Percentiles rank a stretch among this genome's conserved stretches.
phyloP scores from a whole-genome alignment of 768 basidiomycete species.

The Tremella fuciformis region DNA sequence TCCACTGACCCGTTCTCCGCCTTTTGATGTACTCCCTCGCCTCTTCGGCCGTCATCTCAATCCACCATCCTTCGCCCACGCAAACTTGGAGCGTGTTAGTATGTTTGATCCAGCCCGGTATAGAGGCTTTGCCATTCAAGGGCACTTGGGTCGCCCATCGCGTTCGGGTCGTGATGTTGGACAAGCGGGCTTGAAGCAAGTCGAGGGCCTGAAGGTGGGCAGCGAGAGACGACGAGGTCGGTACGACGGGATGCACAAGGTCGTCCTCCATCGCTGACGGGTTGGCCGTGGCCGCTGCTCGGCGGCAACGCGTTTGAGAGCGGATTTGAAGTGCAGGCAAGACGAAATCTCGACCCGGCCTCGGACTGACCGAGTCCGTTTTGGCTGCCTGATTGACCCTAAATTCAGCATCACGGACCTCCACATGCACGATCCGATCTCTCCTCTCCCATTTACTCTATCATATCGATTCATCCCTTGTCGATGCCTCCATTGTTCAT shows the following conservation, averaged over 20 bases:
- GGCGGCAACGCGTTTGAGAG: too few species aligned
- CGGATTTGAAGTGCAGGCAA: too few species aligned
- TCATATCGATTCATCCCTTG: too few species aligned
- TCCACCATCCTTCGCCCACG: constrained; percentile 34
- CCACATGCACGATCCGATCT: too few species aligned
- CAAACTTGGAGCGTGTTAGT: constrained; percentile 33
- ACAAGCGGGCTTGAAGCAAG: constrained; percentile 16
- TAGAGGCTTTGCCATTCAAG: constrained; percentile 30
- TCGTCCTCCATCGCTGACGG: neutral
- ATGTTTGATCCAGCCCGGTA: constrained; percentile 19
- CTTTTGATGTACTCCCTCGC: constrained; percentile 28
- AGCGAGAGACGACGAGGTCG: constrained; percentile 13
- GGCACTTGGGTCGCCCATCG: constrained; percentile 24
- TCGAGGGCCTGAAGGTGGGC: constrained; percentile 28
- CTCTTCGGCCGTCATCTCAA: constrained; percentile 40
- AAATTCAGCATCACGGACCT: too few species aligned
- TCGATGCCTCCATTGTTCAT: too few species aligned
- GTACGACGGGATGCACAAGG: neutral
- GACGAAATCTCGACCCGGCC: too few species aligned
- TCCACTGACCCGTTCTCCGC: constrained; percentile 25
- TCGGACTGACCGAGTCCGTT: too few species aligned
- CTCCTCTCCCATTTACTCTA: too few species aligned
- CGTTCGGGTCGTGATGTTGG: constrained; percentile 13
- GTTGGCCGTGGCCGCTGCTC: too few species aligned
- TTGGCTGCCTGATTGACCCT: too few species aligned